Conservation (phyloP, 1,284 basidiomycete genomes). For the Ganoderma lucidum region DNA sequence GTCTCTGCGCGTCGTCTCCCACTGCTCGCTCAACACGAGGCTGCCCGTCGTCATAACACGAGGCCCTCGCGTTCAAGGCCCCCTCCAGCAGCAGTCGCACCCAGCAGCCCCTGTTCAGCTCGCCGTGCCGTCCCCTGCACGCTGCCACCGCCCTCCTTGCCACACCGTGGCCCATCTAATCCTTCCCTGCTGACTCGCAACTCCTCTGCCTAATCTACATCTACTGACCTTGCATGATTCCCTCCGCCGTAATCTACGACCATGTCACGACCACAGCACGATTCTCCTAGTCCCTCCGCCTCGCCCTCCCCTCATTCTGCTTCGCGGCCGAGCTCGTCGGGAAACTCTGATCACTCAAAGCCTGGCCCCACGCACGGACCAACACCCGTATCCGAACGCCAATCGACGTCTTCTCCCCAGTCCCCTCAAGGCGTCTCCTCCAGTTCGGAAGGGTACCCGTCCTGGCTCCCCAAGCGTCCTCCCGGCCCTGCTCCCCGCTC, state of each 20-base stretch:
- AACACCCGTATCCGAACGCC: conserved; percentile 33
- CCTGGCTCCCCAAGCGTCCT: conserved; percentile 83
- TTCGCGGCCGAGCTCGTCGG: conserved; percentile 37
- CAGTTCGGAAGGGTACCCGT: conserved; percentile 74
- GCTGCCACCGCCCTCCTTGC: conserved; percentile 34
- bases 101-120: conserved; percentile 41
- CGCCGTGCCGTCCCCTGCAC: conserved; percentile 36
- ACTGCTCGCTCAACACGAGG: conserved; percentile 44
- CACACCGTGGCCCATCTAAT: conserved; percentile 38
- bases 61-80: conserved; percentile 46
- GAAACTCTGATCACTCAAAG: conserved; percentile 33
- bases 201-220: conserved; percentile 34
- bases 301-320: conserved; percentile 41
- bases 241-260: conserved; percentile 38
- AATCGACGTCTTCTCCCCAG: conserved; percentile 37
- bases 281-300: conserved; percentile 36
- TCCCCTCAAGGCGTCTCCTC: conserved; percentile 41
- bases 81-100: conserved; percentile 39
- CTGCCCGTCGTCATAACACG: conserved; percentile 44
- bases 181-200: conserved; percentile 32
- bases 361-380: conserved; percentile 32
- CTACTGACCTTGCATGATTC: conserved; percentile 40
- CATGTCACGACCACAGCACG: conserved; percentile 46
- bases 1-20: conserved; percentile 34
- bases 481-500: conserved; percentile 76